These are phyloP conservation scores for Metschnikowia matae DNA, from an alignment of 805 yeast genomes.

Conservation along the genomic window DNA sequence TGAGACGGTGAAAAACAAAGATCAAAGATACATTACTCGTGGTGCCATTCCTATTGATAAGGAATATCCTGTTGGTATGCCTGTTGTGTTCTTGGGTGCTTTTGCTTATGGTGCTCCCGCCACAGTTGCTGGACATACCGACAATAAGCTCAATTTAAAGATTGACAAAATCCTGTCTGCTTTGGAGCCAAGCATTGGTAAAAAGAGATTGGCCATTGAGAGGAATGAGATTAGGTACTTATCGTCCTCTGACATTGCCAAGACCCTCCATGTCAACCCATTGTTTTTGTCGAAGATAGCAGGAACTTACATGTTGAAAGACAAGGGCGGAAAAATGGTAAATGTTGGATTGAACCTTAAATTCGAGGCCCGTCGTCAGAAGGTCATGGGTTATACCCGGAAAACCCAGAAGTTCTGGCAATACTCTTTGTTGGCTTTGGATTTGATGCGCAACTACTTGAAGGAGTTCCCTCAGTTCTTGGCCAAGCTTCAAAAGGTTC, in stretches of 20 bases:
- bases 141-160: slow-evolving; percentile 47
- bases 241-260: slow-evolving; percentile 63
- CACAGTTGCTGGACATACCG: slow-evolving; percentile 55
- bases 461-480: slow-evolving; percentile 61
- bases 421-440: slow-evolving; percentile 70
- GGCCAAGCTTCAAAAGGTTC: slow-evolving; percentile 25
- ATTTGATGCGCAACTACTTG: slow-evolving; percentile 59
- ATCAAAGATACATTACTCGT: slow-evolving; percentile 66
- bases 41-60: slow-evolving; percentile 73
- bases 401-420: slow-evolving; percentile 69
- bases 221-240: slow-evolving; percentile 51
- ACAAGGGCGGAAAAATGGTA: slow-evolving; percentile 39
- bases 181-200: slow-evolving; percentile 66
- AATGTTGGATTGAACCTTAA: slow-evolving; percentile 84
- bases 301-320: slow-evolving; percentile 61
- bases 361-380: slow-evolving; percentile 71
- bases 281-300: slow-evolving; percentile 74
- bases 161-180: slow-evolving; percentile 34
- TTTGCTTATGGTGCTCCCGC: slow-evolving; percentile 85
- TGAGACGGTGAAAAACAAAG: slow-evolving; percentile 67
- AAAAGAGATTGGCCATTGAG: slow-evolving; percentile 56
- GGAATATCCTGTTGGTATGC: slow-evolving; percentile 73
- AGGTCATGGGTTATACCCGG: slow-evolving; percentile 84
- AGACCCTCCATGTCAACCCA: slow-evolving; percentile 52
- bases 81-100: slow-evolving; percentile 77